Base-by-base conservation (phyloP, 768 basidiomycete species). In the Wakefieldia striispora region DNA sequence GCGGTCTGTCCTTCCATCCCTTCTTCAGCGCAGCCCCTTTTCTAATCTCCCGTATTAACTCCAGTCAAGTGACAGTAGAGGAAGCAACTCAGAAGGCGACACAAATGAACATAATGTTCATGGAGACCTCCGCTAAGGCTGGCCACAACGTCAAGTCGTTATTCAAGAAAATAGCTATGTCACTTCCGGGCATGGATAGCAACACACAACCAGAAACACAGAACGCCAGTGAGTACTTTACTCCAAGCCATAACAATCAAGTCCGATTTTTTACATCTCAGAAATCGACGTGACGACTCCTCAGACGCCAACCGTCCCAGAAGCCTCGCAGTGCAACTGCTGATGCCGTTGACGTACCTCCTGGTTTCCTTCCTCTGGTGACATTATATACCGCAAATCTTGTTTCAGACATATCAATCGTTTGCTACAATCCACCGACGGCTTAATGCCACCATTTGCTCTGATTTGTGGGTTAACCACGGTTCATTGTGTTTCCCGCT, bases 81-180 rank as follows among this genome's bases (percentile, higher is more conserved):
- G 97, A 98, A 65, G 92, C 95, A 11, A 95, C 95, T 21, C 82
- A 85, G 39, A 93, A 93, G 64, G 80, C 94, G 13, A 86, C 91
- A 39, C 86, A 95, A 66, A 74, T 97, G 55, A 87, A 86, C 61
- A 91, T 98, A 58, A 91, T 98, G 87, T 97, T 95, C 66, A 98
- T 98, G 87, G 97, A 99, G 72, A 98, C 97, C 9, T 97, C 93
- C 24, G 97, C 97, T 26, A 99, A 99, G 69, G 97, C 97, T 7
- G 97, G 97, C 3, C 97, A 98, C 68, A 99, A 99, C 57, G 97
- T 99, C 53, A 99, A 99, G 76, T 91, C 91, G 57, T 70, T 99
- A 58, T 99, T 99, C 79, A 95, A 97, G 76, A 98, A 98, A 78
- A 99, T 99, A 57, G 97, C 97, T 1, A 85, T 98, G 86, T 94